Conservation (phyloP, 2,329 filamentous ascomycete species). For the Tolypocladium cylindrosporum region DNA sequence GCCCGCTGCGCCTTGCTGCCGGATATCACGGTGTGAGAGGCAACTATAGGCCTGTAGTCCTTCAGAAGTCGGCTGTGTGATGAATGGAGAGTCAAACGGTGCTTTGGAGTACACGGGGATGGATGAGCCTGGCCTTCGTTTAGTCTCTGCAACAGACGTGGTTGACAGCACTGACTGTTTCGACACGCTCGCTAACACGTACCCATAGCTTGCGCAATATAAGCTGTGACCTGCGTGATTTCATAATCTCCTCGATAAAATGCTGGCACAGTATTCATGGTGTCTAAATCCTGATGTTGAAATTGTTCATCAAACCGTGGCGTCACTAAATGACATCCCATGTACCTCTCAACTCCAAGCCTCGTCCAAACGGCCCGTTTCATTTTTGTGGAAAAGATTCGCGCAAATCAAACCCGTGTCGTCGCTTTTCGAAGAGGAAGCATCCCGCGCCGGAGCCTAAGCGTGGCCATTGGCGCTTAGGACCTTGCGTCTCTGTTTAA, state of each 20-base stretch:
- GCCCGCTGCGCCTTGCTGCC: background rate
- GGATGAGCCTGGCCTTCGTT: background rate
- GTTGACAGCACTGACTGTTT: background rate
- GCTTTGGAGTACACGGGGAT: background rate
- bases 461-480: slow-evolving; percentile 11
- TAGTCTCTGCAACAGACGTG: background rate
- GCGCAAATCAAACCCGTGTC: background rate
- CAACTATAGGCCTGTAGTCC: background rate
- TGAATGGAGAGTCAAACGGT: background rate
- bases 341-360: background rate
- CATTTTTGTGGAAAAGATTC: background rate
- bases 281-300: background rate
- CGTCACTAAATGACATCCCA: background rate
- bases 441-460: background rate
- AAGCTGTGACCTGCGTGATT: background rate
- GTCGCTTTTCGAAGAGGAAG: background rate
- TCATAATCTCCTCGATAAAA: too few species aligned
- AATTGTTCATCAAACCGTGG: background rate
- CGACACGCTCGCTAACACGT: too few species aligned
- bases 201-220: background rate
- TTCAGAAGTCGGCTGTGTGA: background rate
- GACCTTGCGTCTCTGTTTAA: slow-evolving; percentile 28
- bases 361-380: background rate
- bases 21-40: background rate
- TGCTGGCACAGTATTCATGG: background rate